A percentile compares a stretch with the other conserved stretches of the same genome.
These are phyloP conservation scores for Rhododendron henanense DNA, from an alignment of 148 eudicot species.

Conservation along the genomic window DNA sequence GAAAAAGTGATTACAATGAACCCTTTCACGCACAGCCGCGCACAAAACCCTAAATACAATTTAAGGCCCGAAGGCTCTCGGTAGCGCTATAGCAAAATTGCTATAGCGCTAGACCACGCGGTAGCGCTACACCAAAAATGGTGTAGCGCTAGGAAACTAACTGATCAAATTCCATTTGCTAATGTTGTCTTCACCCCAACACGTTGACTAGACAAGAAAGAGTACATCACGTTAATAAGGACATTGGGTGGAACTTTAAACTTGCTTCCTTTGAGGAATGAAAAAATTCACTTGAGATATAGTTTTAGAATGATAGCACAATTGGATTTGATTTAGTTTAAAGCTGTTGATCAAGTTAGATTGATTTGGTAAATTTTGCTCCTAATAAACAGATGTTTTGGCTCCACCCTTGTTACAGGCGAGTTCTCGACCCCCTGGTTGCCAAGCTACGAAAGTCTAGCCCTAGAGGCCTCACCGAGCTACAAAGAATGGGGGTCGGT, in stretches of 20 bases:
- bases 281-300: neutral
- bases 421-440: slow-evolving; percentile 43
- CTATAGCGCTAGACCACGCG: no score
- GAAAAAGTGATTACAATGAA: no score
- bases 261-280: neutral
- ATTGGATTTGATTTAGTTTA: neutral
- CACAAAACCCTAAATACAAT: no score
- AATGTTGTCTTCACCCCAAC: no score
- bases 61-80: no score
- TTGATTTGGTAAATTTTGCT: neutral
- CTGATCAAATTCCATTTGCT: no score
- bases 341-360: no score
- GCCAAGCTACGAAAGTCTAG: slow-evolving; percentile 22
- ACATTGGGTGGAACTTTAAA: neutral
- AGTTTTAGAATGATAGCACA: neutral
- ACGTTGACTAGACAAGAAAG: neutral
- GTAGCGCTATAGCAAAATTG: no score
- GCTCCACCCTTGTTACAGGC: slow-evolving; percentile 17
- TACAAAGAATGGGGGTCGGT: slow-evolving; percentile 67
- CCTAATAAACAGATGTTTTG: neutral
- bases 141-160: no score
- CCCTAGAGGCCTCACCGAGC: slow-evolving; percentile 49
- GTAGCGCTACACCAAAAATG: no score
- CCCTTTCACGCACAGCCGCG: no score
- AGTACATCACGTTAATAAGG: neutral